Evolutionary conservation across 805 yeast species (phyloP).

Genomic region (Ascoidea asiatica): DNA sequence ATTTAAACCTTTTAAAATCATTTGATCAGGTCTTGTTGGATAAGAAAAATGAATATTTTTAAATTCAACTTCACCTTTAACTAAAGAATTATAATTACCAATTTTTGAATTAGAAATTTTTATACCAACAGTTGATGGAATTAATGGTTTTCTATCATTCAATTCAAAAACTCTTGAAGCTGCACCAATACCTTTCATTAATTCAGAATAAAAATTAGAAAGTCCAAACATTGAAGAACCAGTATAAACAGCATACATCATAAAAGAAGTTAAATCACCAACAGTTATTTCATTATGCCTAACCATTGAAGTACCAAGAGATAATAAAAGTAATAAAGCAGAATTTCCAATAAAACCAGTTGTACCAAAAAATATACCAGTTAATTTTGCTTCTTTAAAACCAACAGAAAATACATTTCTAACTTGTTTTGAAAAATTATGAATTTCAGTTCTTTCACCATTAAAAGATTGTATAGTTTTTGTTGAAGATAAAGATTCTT

Average conservation of each 20-base stretch:
- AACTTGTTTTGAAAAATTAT: constrained; percentile 60
- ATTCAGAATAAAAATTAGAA: constrained; percentile 82
- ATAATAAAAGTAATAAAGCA: constrained; percentile 61
- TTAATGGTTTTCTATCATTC: constrained; percentile 62
- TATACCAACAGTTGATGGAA: constrained; percentile 52
- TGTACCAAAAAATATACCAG: constrained; percentile 64
- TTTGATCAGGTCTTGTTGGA: constrained; percentile 70
- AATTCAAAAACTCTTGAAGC: constrained; percentile 84
- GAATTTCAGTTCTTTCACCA: constrained; percentile 69
- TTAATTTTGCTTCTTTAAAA: constrained; percentile 63
- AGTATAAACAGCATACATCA: constrained; percentile 91
- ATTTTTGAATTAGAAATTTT: constrained; percentile 20
- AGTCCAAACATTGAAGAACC: constrained; percentile 88
- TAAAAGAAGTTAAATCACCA: constrained; percentile 84
- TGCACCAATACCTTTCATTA: constrained; percentile 97
- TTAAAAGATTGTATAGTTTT: constrained; percentile 85
- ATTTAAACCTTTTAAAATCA: constrained; percentile 47
- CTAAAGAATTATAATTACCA: constrained; percentile 18
- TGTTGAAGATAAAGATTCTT: constrained; percentile 77
- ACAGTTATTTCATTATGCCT: constrained; percentile 60
- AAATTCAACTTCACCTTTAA: constrained; percentile 51
- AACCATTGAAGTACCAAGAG: constrained; percentile 76
- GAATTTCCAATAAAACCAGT: constrained; percentile 80
- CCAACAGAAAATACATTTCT: constrained; percentile 54
- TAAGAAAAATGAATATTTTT: constrained; percentile 55